phyloP scores from a whole-genome alignment of 345 rosid genomes.

The Microthlaspi erraticum region DNA sequence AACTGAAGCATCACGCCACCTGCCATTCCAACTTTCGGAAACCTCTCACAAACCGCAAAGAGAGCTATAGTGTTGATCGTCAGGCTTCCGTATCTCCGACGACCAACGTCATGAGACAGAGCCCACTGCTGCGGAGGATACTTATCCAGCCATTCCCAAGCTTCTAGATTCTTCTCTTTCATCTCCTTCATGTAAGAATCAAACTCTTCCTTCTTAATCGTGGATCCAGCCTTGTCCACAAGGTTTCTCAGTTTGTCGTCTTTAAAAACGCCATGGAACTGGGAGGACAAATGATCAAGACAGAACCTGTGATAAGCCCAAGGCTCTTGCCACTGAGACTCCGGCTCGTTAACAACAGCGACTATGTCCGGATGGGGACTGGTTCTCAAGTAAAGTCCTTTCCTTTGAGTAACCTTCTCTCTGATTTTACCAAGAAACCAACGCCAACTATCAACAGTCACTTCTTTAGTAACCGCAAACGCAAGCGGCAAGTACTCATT shows the following conservation, averaged over 20 bases:
- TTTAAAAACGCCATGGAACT: neutral
- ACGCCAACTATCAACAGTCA: slow-evolving; percentile 1
- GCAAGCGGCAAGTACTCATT: neutral
- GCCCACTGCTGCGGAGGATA: slow-evolving; percentile 1
- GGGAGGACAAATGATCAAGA: neutral
- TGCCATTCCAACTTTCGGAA: neutral
- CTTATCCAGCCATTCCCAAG: slow-evolving; percentile 23
- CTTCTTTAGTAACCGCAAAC: slow-evolving; percentile 17
- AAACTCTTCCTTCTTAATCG: neutral
- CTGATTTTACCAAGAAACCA: slow-evolving; percentile 25
- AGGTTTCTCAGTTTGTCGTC: neutral
- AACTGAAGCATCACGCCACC: neutral
- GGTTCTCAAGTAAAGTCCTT: slow-evolving; percentile 22
- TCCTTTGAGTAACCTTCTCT: slow-evolving; percentile 30
- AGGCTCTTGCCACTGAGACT: slow-evolving; percentile 22
- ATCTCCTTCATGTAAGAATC: neutral
- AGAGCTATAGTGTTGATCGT: neutral
- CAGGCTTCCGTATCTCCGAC: neutral
- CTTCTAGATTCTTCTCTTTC: neutral
- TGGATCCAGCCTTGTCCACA: neutral
- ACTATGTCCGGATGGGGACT: slow-evolving; percentile 31
- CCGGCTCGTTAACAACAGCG: neutral
- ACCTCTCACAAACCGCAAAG: neutral
- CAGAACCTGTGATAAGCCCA: slow-evolving; percentile 22
- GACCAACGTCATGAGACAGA: slow-evolving; percentile 25